Percentiles rank a stretch among this genome's conserved stretches.
phyloP scores from a whole-genome alignment of 2,329 filamentous ascomycete genomes.

The Trichoderma atrobrunneum region DNA sequence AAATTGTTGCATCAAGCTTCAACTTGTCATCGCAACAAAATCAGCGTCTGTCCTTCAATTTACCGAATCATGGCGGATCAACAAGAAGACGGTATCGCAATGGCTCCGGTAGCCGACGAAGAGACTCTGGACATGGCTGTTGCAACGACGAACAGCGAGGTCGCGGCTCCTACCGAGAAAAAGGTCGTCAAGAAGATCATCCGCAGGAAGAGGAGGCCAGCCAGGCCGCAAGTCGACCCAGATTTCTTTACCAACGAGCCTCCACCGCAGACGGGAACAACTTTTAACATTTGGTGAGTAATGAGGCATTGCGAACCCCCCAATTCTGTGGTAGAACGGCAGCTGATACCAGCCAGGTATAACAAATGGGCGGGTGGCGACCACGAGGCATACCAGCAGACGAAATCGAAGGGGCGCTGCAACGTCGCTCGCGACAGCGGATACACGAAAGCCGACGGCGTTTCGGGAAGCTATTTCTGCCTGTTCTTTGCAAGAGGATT shows the following conservation, averaged over 20 bases:
- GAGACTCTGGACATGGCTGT: slow-evolving; percentile 34
- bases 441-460: slow-evolving; percentile 73
- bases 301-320: neutral
- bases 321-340: neutral
- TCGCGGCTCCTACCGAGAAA: slow-evolving; percentile 50
- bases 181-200: slow-evolving; percentile 82
- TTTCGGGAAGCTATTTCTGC: slow-evolving; percentile 85
- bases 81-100: slow-evolving; percentile 27
- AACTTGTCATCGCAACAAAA: neutral
- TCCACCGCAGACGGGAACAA: slow-evolving; percentile 87
- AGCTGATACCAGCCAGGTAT: slow-evolving; percentile 66
- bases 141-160: slow-evolving; percentile 41
- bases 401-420: slow-evolving; percentile 83
- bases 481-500: slow-evolving; percentile 82
- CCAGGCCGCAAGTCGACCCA: slow-evolving; percentile 86
- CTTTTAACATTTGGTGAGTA: slow-evolving; percentile 68
- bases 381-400: slow-evolving; percentile 84
- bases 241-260: slow-evolving; percentile 78
- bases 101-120: slow-evolving; percentile 28
- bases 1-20: neutral
- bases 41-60: neutral
- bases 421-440: slow-evolving; percentile 77
- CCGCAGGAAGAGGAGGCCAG: slow-evolving; percentile 84
- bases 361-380: slow-evolving; percentile 98
- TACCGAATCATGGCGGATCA: slow-evolving; percentile 33